phyloP scores from a whole-genome alignment of 176 grass and related monocot species.

The Eleusine coracana region DNA sequence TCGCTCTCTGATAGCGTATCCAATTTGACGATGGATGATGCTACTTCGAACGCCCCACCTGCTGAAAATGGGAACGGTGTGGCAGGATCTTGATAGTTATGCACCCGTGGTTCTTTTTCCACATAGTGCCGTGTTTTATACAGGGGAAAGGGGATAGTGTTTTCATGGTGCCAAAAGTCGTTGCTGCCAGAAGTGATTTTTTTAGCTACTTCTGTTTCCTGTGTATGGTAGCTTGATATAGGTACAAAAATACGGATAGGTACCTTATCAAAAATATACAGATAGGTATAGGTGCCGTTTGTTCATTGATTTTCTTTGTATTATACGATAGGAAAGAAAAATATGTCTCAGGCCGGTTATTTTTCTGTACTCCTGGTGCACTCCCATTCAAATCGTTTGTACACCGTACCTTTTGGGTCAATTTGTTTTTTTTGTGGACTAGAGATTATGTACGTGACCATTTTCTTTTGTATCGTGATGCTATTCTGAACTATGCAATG shows the following conservation, averaged over 20 bases:
- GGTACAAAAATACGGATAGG: conserved; percentile 43
- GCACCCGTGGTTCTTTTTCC: not conserved
- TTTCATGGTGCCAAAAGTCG: conserved; percentile 28
- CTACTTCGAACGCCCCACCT: conserved; percentile 45
- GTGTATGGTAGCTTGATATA: conserved; percentile 57
- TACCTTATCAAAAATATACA: conserved; percentile 19
- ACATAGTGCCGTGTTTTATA: conserved; percentile 25
- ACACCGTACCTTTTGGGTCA: conserved; percentile 17
- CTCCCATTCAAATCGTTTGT: conserved; percentile 14
- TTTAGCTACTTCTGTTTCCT: conserved; percentile 41
- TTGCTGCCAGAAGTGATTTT: conserved; percentile 41
- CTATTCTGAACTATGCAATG: conserved; percentile 43
- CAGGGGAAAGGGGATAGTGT: conserved; percentile 36
- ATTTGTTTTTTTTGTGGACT: conserved; percentile 23
- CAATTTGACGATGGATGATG: conserved; percentile 59
- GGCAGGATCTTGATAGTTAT: conserved; percentile 40
- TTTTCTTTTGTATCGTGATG: conserved; percentile 37
- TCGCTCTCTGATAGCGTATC: conserved; percentile 53
- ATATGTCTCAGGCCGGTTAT: not conserved
- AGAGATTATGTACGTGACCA: not conserved
- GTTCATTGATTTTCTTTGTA: conserved; percentile 40
- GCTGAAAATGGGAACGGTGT: conserved; percentile 56
- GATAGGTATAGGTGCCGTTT: conserved; percentile 45
- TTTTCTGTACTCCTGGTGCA: conserved; percentile 35
- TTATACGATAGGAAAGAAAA: conserved; percentile 24